Percentiles rank a stretch among this genome's conserved stretches.
Evolutionary conservation across 768 basidiomycete genomes (phyloP).

Genomic region (Leccinum obscurum): DNA sequence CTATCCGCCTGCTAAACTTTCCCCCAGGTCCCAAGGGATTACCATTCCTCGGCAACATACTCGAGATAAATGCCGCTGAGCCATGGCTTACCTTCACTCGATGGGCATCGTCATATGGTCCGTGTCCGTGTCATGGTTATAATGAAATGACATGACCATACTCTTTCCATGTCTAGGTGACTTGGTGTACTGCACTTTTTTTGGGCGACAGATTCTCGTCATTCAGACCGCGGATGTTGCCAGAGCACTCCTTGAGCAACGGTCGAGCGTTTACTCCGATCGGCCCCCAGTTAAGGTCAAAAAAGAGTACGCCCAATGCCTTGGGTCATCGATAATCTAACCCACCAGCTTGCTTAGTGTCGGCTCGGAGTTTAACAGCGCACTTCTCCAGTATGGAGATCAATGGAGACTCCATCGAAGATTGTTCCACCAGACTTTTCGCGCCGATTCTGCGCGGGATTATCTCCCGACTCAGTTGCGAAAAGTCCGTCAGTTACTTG

Average conservation of each 20-base stretch:
- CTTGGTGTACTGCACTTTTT: slow-evolving; percentile 31
- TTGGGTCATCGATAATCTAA: slow-evolving; percentile 3
- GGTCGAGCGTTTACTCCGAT: slow-evolving; percentile 39
- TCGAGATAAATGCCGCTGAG: slow-evolving; percentile 25
- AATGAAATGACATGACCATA: slow-evolving; percentile 1
- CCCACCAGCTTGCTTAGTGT: slow-evolving; percentile 14
- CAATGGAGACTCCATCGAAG: slow-evolving; percentile 34
- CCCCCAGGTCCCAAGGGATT: slow-evolving; percentile 36
- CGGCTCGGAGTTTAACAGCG: slow-evolving; percentile 33
- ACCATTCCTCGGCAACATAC: slow-evolving; percentile 30
- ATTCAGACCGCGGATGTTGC: slow-evolving; percentile 34
- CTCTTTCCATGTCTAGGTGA: slow-evolving; percentile 25
- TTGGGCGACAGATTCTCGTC: slow-evolving; percentile 36
- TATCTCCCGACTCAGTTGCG: slow-evolving; percentile 29
- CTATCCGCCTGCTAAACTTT: neutral
- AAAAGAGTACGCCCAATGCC: slow-evolving; percentile 23
- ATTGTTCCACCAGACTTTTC: slow-evolving; percentile 35
- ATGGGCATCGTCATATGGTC: slow-evolving; percentile 31
- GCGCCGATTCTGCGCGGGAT: slow-evolving; percentile 26
- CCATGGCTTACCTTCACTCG: slow-evolving; percentile 37
- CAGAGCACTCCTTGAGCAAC: slow-evolving; percentile 37
- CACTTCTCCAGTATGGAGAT: slow-evolving; percentile 31
- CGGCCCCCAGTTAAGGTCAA: slow-evolving; percentile 33
- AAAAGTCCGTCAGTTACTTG: slow-evolving; percentile 29
- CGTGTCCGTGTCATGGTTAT: slow-evolving; percentile 17